Conservation (phyloP, 441 rosid species). For the Erodium chrysanthum region DNA sequence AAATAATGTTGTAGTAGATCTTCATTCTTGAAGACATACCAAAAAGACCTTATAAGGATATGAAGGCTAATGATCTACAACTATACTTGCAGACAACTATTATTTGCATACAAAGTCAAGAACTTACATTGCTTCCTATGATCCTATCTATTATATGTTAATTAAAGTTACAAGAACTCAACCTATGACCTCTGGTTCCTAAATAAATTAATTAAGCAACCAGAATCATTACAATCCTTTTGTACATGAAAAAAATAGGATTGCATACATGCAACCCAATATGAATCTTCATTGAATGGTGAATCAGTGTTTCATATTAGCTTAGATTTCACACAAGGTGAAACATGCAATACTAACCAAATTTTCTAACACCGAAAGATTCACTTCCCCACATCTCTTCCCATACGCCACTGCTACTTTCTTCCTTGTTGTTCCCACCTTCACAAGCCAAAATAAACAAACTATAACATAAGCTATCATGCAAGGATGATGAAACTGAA, state of each 20-base stretch:
- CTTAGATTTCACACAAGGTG: neutral
- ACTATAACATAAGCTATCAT: slow-evolving; percentile 10
- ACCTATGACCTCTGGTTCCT: neutral
- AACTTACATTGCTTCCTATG: slow-evolving; percentile 8
- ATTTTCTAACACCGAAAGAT: slow-evolving; percentile 59
- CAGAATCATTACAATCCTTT: neutral
- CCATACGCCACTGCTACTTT: slow-evolving; percentile 63
- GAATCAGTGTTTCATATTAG: neutral
- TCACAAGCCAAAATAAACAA: slow-evolving; percentile 28
- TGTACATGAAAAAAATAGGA: neutral
- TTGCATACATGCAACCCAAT: neutral
- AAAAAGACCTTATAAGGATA: slow-evolving; percentile 7
- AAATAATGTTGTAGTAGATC: neutral
- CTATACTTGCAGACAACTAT: neutral
- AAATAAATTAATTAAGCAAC: neutral
- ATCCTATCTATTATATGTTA: neutral
- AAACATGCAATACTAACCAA: slow-evolving; percentile 41
- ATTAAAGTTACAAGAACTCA: neutral
- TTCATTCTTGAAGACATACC: neutral
- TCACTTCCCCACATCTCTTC: slow-evolving; percentile 70
- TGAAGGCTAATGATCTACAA: neutral
- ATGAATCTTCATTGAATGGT: neutral
- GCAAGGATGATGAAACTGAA: slow-evolving; percentile 17
- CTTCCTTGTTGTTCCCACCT: slow-evolving; percentile 89
- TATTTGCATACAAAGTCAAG: neutral